Conservation (phyloP, 75 land plant genomes). For the Ceratopteris richardii region DNA sequence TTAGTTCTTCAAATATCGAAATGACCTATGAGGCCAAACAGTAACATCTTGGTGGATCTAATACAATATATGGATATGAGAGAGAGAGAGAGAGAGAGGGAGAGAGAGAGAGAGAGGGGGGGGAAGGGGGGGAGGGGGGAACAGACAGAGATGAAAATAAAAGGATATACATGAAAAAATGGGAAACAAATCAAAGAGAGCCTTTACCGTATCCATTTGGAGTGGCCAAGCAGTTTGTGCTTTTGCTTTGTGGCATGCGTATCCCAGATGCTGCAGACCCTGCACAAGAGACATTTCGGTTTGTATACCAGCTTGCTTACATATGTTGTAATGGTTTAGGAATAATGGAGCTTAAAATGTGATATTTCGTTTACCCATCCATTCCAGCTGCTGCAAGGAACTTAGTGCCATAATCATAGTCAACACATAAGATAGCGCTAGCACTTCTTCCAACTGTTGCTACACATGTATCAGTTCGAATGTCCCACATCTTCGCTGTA, state of each 20-base stretch:
- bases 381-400: slow-evolving; percentile 91
- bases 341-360: background rate
- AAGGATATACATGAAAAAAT: background rate
- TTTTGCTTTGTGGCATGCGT: slow-evolving; percentile 82
- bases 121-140: no score
- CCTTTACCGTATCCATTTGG: slow-evolving; percentile 85
- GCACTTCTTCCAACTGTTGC: slow-evolving; percentile 85
- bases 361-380: slow-evolving; percentile 54
- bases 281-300: slow-evolving; percentile 9
- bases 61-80: no score
- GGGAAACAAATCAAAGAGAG: no score
- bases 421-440: slow-evolving; percentile 86
- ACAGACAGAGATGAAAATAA: no score
- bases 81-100: no score
- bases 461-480: slow-evolving; percentile 88
- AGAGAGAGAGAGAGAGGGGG: no score
- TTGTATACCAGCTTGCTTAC: background rate
- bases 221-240: slow-evolving; percentile 78
- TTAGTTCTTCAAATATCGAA: no score
- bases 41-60: no score
- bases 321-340: background rate
- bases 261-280: slow-evolving; percentile 88
- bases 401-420: slow-evolving; percentile 83
- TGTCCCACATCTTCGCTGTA: slow-evolving; percentile 98
- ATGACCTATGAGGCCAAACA: no score